Percentiles rank a stretch among this genome's conserved stretches.
These are phyloP conservation scores for Cyclotella sp. DNA, from an alignment of 108 stramenopile genomes.

Conservation along the genomic window DNA sequence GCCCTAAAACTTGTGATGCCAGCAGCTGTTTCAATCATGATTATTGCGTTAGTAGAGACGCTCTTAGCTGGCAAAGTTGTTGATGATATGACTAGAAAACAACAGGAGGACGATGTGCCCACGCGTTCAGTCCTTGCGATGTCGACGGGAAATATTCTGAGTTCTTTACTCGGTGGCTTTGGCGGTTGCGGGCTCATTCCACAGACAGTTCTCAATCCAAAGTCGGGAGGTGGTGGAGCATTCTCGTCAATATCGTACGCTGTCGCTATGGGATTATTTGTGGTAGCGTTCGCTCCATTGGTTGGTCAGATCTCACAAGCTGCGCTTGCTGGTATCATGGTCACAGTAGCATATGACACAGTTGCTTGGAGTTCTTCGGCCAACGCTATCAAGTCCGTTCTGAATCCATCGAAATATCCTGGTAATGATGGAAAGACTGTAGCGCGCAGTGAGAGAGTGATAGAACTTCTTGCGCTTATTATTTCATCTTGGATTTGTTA, in stretches of 20 bases:
- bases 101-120: constrained; percentile 30
- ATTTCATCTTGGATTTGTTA: constrained; percentile 38
- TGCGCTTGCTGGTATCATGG: constrained; percentile 50
- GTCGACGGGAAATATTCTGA: constrained; percentile 34
- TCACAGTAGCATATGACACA: constrained; percentile 44
- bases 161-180: constrained; percentile 49
- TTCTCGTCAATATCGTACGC: constrained; percentile 45
- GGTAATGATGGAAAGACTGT: constrained; percentile 10
- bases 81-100: constrained; percentile 36
- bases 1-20: constrained; percentile 39
- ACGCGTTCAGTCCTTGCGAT: constrained; percentile 42
- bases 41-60: constrained; percentile 53
- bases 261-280: constrained; percentile 46
- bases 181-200: constrained; percentile 58
- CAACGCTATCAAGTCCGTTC: constrained; percentile 21
- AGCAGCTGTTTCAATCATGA: constrained; percentile 45
- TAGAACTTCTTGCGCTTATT: constrained; percentile 30
- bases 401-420: constrained; percentile 26
- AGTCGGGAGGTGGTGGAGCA: constrained; percentile 45
- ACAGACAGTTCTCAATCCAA: constrained; percentile 53
- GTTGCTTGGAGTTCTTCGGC: constrained; percentile 30
- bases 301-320: constrained; percentile 43
- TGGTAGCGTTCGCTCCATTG: constrained; percentile 34
- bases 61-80: constrained; percentile 47
- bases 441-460: constrained; percentile 21